A percentile compares a stretch with the other conserved stretches of the same genome.
phyloP scores from a whole-genome alignment of 148 eudicot genomes.

The Rhododendron kiyosumense region DNA sequence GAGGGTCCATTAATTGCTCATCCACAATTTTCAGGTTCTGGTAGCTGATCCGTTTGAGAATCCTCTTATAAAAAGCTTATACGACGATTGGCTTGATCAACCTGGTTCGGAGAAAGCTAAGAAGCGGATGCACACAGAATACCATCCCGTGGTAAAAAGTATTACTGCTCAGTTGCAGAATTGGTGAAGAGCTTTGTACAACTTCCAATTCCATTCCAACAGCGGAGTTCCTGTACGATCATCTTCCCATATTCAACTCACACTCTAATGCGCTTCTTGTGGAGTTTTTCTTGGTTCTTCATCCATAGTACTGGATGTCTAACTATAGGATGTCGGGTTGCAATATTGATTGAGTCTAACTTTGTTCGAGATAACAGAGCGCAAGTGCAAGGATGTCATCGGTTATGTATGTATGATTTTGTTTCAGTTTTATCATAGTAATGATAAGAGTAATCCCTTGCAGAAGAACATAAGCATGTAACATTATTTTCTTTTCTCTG shows the following conservation, averaged over 20 bases:
- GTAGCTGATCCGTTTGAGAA: conserved; percentile 72
- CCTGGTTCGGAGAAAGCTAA: conserved; percentile 91
- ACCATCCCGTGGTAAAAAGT: conserved; percentile 83
- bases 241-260: neutral
- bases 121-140: conserved; percentile 69
- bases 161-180: conserved; percentile 73
- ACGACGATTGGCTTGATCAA: conserved; percentile 72
- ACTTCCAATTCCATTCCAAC: neutral
- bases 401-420: neutral
- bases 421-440: neutral
- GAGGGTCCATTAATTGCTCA: neutral
- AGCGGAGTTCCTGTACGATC: neutral
- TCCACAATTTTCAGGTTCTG: conserved; percentile 42
- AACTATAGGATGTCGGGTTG: neutral
- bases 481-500: neutral
- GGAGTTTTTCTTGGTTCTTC: neutral
- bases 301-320: neutral
- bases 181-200: conserved; percentile 46
- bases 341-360: neutral
- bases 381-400: neutral
- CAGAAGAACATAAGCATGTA: neutral
- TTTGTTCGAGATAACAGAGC: neutral
- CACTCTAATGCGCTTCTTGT: neutral
- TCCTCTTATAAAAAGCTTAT: conserved; percentile 59
- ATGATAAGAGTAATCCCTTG: neutral